These are phyloP conservation scores for Ilyonectria mors-panacis DNA, from an alignment of 2,329 filamentous ascomycete species.

Conservation along the genomic window DNA sequence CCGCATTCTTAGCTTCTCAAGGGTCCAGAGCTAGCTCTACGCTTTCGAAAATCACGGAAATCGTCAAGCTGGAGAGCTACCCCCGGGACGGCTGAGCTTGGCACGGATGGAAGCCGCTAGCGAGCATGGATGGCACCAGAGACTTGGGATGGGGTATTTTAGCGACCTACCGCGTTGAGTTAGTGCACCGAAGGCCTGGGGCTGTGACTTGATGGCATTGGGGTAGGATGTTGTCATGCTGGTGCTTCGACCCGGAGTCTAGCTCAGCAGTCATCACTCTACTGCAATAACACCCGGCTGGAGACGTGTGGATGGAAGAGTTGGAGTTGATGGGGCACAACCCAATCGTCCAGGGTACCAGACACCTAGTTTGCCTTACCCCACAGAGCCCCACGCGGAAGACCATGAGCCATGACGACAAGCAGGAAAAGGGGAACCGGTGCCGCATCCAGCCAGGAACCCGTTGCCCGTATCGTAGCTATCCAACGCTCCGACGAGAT, in stretches of 20 bases:
- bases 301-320: not conserved
- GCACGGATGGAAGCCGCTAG: not conserved
- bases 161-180: not conserved
- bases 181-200: not conserved
- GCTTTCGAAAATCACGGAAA: not conserved
- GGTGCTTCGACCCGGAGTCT: not conserved
- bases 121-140: not conserved
- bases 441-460: not conserved
- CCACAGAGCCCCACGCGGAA: conserved; percentile 12
- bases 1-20: not conserved
- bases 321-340: not conserved
- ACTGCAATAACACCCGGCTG: not conserved
- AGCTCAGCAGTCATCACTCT: not conserved
- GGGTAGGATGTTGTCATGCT: not conserved
- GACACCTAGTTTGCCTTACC: not conserved
- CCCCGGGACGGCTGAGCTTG: not conserved
- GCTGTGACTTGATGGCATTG: not conserved
- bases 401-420: not conserved
- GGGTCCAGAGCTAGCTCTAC: not conserved
- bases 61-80: conserved; percentile 10
- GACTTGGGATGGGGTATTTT: not conserved
- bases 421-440: conserved; percentile 28
- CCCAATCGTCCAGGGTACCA: not conserved
- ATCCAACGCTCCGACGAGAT: not conserved
- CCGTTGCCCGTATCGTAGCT: not conserved